Evolutionary conservation across 805 yeast species (phyloP).

Genomic region (Ogataea trehalophila): DNA sequence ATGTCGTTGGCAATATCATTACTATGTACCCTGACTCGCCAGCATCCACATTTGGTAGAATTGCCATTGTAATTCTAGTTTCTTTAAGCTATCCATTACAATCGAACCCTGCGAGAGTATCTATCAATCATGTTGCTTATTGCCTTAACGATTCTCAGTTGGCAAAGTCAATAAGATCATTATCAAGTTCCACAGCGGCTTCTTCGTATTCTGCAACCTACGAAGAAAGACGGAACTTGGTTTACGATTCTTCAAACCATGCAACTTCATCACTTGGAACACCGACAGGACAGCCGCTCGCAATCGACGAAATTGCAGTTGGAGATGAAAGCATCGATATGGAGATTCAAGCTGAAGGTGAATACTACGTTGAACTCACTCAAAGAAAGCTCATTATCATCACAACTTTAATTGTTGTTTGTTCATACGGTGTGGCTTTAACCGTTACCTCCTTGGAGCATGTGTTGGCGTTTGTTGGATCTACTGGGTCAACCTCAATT

Average conservation of each 20-base stretch:
- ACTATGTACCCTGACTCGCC: constrained; percentile 63
- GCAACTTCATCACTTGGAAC: constrained; percentile 3
- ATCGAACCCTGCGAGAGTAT: constrained; percentile 85
- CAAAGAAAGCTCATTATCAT: constrained; percentile 31
- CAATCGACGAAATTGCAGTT: constrained; percentile 6
- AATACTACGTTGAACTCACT: constrained; percentile 19
- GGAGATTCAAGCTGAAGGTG: constrained; percentile 14
- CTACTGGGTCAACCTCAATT: constrained; percentile 89
- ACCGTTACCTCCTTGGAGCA: constrained; percentile 70
- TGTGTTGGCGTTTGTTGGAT: constrained; percentile 83
- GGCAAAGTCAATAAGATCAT: constrained; percentile 19
- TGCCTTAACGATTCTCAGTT: constrained; percentile 33
- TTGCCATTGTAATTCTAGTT: constrained; percentile 76
- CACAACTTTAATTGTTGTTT: constrained; percentile 40
- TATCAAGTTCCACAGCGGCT: constrained; percentile 17
- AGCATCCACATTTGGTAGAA: constrained; percentile 72
- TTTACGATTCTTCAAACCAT: constrained; percentile 2
- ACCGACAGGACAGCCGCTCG: not conserved
- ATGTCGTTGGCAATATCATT: constrained; percentile 74
- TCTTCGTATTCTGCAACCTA: constrained; percentile 8
- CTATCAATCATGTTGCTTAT: constrained; percentile 66
- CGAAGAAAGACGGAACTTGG: constrained; percentile 14
- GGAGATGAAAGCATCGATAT: constrained; percentile 16
- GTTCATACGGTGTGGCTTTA: constrained; percentile 61
- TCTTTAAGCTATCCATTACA: constrained; percentile 84